Base-by-base conservation (phyloP, 192 early-diverging fungal species). In the Backusella mclennaniae region DNA sequence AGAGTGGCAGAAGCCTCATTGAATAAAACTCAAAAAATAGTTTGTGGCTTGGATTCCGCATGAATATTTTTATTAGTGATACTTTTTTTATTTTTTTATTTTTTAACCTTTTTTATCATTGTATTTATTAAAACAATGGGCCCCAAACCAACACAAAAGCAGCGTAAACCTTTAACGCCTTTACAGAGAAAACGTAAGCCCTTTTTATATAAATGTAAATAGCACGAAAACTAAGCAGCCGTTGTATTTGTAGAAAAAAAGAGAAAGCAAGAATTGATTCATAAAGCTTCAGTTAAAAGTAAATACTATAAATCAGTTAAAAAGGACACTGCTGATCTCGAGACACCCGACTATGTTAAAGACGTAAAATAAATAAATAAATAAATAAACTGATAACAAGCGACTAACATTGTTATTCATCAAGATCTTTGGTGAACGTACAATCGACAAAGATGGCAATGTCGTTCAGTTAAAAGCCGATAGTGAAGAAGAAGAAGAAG, bases 261-360 rank as follows among this genome's bases (percentile, higher is more conserved):
- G 70, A 80, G 71, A 56, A 84, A 84, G 23, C 39, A 78, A 23
- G 75, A 84, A 46, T 69, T 84, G 17, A 79, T 84, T 49, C 82
- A 84, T 23, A 84, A 84, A 36, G 79, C 82, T 4, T 75, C 67
- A 15, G 82, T 84, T 9, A 84, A 84, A 38, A 78, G 76, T 19
- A 68, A 84, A 35, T 84, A 80, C 67, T 80, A 84, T 52, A 84
- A 84, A 66, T 52, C 76, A 23, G 44, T 84, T 9, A 26, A 79
- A 15, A 77, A 77, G 38, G 82, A 78, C 35, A 69, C 75, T 2
- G 29, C 74, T 66, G 66, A 41, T 41, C 21, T 70, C 21, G 78
- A 83, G 41, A 75, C 79, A 68, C 82, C 82, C 15, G 82, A 84
- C 59, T 84, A 80, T 73, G 78, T 80, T 2, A 84, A 84, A 73